Base-by-base conservation (phyloP, 208 protist species). In the Crithidia brevicula region DNA sequence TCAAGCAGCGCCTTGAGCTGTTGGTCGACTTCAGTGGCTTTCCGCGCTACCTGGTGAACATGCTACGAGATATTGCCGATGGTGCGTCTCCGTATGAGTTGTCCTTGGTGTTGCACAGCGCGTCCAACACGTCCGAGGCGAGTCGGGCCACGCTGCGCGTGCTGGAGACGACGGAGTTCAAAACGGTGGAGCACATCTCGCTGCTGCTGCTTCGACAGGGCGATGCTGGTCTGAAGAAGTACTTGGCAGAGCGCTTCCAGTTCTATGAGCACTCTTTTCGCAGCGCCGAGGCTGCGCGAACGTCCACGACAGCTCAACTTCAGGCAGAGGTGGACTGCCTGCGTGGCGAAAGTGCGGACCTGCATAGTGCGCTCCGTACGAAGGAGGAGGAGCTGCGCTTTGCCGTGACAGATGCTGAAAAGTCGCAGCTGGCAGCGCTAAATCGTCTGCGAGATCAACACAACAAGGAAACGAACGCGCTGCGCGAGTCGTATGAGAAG, bases 161-260 rank as follows among this genome's bases (percentile, higher is more conserved):
- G 20, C 45, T 94, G 3, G 88, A 96, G 67, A 42, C 65, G 53
- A 96, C 86, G 3, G 72, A 79, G 15, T 94, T 93, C 63, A 84
- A 85, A 27, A 92, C 83, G 0, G 81, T 94, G n/a, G 88, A 96
- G 72, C 88, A 94, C 74, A 78, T 96, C 38, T 91, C 88, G 20
- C 74, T 96, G 10, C 13, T 74, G 31, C 61, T 96, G n/a, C 20
- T 88, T 20, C 82, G 88, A 2, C 86, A 96, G 71, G 91, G 88
- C 13, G 91, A 96, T 40, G 82, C 77, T 0, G 88, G 88, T 15
- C 83, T 94, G 67, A 96, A 96, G 60, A 52, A 71, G 23, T 92
- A 96, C 73, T 79, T 96, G 6, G 91, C 91, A 0, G 86, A 94
- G 61, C 84, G 81, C 1, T 96, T 91, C 58, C 82, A 83, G n/a